phyloP scores from a whole-genome alignment of 2,329 filamentous ascomycete genomes.

The Colletotrichum filicis region DNA sequence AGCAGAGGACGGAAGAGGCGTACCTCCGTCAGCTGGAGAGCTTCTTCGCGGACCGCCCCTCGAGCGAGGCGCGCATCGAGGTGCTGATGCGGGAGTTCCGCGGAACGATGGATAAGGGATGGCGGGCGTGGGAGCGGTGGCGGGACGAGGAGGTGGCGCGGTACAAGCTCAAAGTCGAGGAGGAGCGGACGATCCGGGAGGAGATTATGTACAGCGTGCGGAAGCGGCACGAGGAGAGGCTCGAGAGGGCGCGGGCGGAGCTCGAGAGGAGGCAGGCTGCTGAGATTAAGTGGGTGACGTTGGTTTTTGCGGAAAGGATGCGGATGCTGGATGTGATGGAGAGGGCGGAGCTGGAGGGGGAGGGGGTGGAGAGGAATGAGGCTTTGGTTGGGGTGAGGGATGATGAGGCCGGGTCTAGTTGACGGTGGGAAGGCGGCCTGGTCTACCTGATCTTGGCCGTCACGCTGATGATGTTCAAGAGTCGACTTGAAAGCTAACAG shows the following conservation, averaged over 20 bases:
- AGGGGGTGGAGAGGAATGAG: slow-evolving; percentile 29
- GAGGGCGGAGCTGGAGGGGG: slow-evolving; percentile 54
- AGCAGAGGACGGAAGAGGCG: slow-evolving; percentile 54
- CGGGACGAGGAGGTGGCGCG: slow-evolving; percentile 51
- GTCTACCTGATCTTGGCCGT: background rate
- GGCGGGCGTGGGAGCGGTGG: slow-evolving; percentile 53
- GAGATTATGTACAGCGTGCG: slow-evolving; percentile 56
- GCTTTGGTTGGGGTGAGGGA: background rate
- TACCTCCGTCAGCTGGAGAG: slow-evolving; percentile 52
- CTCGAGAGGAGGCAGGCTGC: slow-evolving; percentile 48
- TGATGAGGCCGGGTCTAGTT: background rate
- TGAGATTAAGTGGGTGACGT: slow-evolving; percentile 59
- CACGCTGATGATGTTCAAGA: background rate
- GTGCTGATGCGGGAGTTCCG: slow-evolving; percentile 48
- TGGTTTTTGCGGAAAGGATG: slow-evolving; percentile 56
- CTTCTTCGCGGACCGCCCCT: slow-evolving; percentile 46
- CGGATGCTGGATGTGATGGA: slow-evolving; percentile 55
- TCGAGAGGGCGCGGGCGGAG: slow-evolving; percentile 44
- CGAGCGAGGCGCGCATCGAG: slow-evolving; percentile 42
- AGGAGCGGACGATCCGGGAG: slow-evolving; percentile 51
- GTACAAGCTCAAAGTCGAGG: slow-evolving; percentile 49
- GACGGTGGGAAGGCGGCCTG: slow-evolving; percentile 1
- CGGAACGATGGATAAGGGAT: slow-evolving; percentile 53
- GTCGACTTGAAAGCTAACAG: background rate
- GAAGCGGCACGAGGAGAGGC: slow-evolving; percentile 41